Conservation (phyloP, 495 filamentous ascomycete genomes). For the Penicillium taxi region DNA sequence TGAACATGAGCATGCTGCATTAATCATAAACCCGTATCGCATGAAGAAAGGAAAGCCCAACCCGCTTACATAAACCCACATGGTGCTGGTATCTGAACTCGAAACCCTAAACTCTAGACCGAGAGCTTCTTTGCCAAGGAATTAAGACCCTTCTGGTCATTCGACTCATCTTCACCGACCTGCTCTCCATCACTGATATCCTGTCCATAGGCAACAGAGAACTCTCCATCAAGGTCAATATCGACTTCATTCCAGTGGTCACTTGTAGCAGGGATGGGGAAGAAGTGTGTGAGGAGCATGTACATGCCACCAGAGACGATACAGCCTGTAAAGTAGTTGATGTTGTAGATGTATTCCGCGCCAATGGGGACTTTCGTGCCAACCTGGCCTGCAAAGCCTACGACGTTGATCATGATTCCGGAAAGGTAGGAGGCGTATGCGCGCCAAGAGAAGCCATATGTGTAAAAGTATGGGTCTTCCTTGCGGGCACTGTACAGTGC, state of each 20-base stretch:
- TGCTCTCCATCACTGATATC: constrained; percentile 25
- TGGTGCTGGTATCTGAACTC: background rate
- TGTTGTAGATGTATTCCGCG: constrained; percentile 77
- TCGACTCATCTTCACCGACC: constrained; percentile 2
- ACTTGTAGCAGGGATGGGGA: constrained; percentile 66
- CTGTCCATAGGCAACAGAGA: constrained; percentile 35
- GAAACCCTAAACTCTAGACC: too few species aligned
- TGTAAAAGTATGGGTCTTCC: constrained; percentile 63
- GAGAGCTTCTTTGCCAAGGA: constrained; percentile 11
- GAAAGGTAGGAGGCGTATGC: constrained; percentile 77
- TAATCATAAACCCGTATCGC: too few species aligned
- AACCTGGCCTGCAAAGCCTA: constrained; percentile 81
- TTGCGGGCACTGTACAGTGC: constrained; percentile 70
- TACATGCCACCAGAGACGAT: constrained; percentile 62
- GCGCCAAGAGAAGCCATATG: constrained; percentile 69
- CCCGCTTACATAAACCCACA: too few species aligned
- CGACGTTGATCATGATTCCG: constrained; percentile 87
- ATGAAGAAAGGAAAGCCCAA: too few species aligned
- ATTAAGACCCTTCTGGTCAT: constrained; percentile 16
- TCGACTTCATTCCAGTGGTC: constrained; percentile 77
- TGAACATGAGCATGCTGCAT: too few species aligned
- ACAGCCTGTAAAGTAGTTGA: constrained; percentile 87
- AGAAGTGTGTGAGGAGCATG: constrained; percentile 57
- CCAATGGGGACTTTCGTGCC: constrained; percentile 64
- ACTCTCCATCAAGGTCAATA: constrained; percentile 39